Percentiles rank a stretch among this genome's conserved stretches.
These are phyloP conservation scores for Fusarium armeniacum DNA, from an alignment of 2,329 filamentous ascomycete genomes.

Conservation along the genomic window DNA sequence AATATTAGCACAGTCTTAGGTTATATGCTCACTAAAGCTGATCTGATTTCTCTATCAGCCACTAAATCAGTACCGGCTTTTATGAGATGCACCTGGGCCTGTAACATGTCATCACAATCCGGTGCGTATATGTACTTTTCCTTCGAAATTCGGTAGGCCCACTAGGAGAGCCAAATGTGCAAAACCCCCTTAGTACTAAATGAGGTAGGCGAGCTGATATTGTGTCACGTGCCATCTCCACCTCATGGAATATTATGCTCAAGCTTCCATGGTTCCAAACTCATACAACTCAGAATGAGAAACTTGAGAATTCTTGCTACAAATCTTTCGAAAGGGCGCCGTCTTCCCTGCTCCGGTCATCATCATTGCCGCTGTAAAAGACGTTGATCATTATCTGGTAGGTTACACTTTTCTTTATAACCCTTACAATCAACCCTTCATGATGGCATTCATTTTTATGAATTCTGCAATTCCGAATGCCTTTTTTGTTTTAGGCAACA, in stretches of 20 bases:
- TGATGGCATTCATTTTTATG: slow-evolving; percentile 59
- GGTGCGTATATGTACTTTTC: no score
- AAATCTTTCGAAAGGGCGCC: not conserved
- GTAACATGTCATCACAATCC: no score
- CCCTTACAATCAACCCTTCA: slow-evolving; percentile 29
- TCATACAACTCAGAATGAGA: slow-evolving; percentile 1
- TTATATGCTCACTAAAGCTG: no score
- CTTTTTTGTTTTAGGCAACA: slow-evolving; percentile 41
- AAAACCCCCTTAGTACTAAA: no score
- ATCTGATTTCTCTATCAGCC: no score
- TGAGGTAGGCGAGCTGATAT: not conserved
- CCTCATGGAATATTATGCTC: slow-evolving; percentile 5
- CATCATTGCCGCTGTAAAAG: slow-evolving; percentile 4
- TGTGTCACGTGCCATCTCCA: slow-evolving; percentile 37
- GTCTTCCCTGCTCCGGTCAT: slow-evolving; percentile 3
- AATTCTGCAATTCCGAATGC: slow-evolving; percentile 66
- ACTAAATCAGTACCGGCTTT: no score
- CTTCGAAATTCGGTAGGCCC: no score
- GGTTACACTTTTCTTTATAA: slow-evolving; percentile 14
- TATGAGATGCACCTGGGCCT: no score
- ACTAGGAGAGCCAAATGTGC: no score
- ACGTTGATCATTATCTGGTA: slow-evolving; percentile 27
- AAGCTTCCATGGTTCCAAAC: not conserved
- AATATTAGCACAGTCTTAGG: no score
- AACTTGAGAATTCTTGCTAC: not conserved